Evolutionary conservation across 2,329 filamentous ascomycete genomes (phyloP), one percentile per base, ranked within the genome.

Genomic region (Pseudogymnoascus sp.): DNA sequence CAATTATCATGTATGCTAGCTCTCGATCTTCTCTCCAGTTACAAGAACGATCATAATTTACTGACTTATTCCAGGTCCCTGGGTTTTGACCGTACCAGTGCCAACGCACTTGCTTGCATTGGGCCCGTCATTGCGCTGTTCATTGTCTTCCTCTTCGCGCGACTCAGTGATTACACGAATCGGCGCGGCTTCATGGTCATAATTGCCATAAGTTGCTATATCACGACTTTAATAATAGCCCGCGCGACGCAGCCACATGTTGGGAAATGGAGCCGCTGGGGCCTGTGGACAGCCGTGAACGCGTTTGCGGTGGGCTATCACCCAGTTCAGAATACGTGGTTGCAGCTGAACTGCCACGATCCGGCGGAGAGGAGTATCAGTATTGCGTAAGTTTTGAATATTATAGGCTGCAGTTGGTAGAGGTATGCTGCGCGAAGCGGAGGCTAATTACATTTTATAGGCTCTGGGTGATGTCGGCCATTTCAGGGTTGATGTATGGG

Each of bases 171-270:
- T 61, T 63, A 64, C 15, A 69, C 69, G 1, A 70, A 69, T 10
- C 71, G 70, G 35, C 72, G 75, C 7, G 74, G 73, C 1, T 74
- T 74, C 0, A 71, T 71, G 39, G 67, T 76, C 3, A 62, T 76
- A 4, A 55, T 76, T 3, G 66, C 69, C 2, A 71, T 72, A 12
- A 70, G 72, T 4, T 77, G 75, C 74, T 74, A 72, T 51, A 66
- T 77, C 2, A 74, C 76, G 29, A 71, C 74, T 2, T 75, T 75
- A 27, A 62, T 69, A 2, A 73, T 73, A 60, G 66, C 76, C 4
- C 69, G 74, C 3, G 66, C 64, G 5, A 63, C 68, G 15, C 62
- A 70, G 7, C 70, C 33, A 41, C 51, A 58, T 13, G 70, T 67
- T 5, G 59, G 59, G 0, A 63, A 60, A 41, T 61, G 62, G 59